phyloP scores from a whole-genome alignment of 2,329 filamentous ascomycete species.

The Penicillium sp. region DNA sequence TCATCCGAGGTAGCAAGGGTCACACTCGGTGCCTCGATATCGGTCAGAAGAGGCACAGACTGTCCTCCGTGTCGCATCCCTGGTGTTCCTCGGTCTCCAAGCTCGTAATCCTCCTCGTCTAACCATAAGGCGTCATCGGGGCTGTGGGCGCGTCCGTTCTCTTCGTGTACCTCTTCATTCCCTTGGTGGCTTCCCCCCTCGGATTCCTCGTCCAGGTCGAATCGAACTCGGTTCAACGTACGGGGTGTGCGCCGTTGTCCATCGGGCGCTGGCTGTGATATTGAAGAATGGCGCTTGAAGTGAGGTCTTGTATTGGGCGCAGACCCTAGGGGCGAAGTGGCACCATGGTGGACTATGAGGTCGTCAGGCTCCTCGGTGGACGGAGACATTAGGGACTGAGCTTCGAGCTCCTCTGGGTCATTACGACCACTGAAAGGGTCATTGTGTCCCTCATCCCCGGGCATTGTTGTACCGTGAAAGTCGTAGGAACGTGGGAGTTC shows the following conservation, averaged over 20 bases:
- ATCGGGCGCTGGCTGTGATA: slow-evolving; percentile 39
- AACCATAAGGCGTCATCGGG: slow-evolving; percentile 43
- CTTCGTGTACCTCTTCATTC: slow-evolving; percentile 26
- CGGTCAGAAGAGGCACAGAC: slow-evolving; percentile 70
- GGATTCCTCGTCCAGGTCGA: slow-evolving; percentile 54
- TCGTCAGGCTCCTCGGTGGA: slow-evolving; percentile 31
- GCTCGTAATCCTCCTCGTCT: slow-evolving; percentile 63
- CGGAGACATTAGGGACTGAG: slow-evolving; percentile 33
- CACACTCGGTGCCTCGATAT: slow-evolving; percentile 78
- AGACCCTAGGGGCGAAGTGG: slow-evolving; percentile 22
- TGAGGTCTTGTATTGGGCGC: slow-evolving; percentile 15
- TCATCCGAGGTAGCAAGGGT: slow-evolving; percentile 65
- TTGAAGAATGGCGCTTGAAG: slow-evolving; percentile 41
- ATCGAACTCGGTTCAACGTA: slow-evolving; percentile 73
- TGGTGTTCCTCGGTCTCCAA: slow-evolving; percentile 39
- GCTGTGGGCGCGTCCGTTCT: slow-evolving; percentile 33
- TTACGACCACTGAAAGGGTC: slow-evolving; percentile 33
- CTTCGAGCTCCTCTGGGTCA: slow-evolving; percentile 32
- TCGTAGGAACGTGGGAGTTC: slow-evolving; percentile 16
- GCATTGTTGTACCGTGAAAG: slow-evolving; percentile 39
- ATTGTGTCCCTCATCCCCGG: slow-evolving; percentile 39
- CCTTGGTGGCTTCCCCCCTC: background rate
- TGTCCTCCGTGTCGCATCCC: slow-evolving; percentile 48
- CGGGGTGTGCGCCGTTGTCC: slow-evolving; percentile 52
- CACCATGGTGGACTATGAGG: slow-evolving; percentile 24